Conservation (phyloP, 768 basidiomycete genomes). For the Calocybe gangraenosa region DNA sequence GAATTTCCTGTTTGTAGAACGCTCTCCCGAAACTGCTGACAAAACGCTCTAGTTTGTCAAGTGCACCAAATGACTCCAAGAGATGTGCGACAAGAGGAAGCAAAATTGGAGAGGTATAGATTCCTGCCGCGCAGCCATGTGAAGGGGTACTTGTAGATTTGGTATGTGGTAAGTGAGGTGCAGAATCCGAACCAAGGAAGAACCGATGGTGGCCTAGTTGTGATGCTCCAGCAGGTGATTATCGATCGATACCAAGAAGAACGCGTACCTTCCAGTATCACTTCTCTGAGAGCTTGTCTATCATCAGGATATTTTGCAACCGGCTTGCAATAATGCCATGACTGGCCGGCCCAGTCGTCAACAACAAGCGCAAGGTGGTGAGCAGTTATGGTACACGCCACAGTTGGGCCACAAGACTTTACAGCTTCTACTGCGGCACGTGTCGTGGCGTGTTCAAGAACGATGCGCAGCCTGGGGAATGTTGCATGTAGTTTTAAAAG, state of each 20-base stretch:
- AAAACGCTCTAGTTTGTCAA: conserved; percentile 79
- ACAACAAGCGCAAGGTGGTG: conserved; percentile 94
- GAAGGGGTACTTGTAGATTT: conserved; percentile 69
- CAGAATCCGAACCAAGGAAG: conserved; percentile 96
- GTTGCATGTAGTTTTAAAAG: conserved; percentile 72
- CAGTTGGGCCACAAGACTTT: conserved; percentile 70
- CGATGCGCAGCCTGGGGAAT: conserved; percentile 90
- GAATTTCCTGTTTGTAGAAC: conserved; percentile 59
- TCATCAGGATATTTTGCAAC: conserved; percentile 96
- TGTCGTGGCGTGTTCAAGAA: conserved; percentile 96
- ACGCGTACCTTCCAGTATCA: conserved; percentile 65
- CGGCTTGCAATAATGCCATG: conserved; percentile 96
- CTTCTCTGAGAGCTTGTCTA: conserved; percentile 72
- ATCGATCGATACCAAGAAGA: neutral
- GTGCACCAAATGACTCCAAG: conserved; percentile 81
- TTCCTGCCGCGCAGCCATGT: conserved; percentile 86
- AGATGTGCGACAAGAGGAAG: conserved; percentile 88
- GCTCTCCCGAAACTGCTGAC: conserved; percentile 72
- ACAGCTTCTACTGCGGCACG: conserved; percentile 87
- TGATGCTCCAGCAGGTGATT: conserved; percentile 4
- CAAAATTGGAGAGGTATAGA: conserved; percentile 92
- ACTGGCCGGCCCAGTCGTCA: conserved; percentile 95
- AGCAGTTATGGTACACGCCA: conserved; percentile 95
- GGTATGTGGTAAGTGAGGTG: conserved; percentile 75
- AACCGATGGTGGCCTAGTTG: conserved; percentile 82